Evolutionary conservation across 306 rosid species (phyloP), one percentile per base, ranked within the genome.

Genomic region (Dryas drummondii): DNA sequence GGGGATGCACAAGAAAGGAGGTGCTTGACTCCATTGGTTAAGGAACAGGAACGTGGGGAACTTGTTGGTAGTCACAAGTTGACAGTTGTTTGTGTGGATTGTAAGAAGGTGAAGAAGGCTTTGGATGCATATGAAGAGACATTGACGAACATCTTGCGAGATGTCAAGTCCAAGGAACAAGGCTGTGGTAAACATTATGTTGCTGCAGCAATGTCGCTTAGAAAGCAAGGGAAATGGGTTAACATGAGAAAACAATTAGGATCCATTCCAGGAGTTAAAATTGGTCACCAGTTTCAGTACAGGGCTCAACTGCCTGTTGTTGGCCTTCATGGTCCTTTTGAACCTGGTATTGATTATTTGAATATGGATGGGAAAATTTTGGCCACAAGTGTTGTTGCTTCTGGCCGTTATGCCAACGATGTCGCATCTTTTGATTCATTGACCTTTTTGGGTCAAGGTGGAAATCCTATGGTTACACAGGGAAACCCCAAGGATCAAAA

Each of bases 311-410:
- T 88, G 46, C 2, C 13, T 47, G 48, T 84, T 0, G 37, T 82
- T 50, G 92, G 92, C 15, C 92, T 88, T 54, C 92, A 88, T 56
- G 54, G 42, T 4, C 81, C 58, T 3, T 52, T 37, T 56, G 1
- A 0, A 0, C 2, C 7, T 14, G 90, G 92, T 3, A 86, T 88
- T 77, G 90, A 86, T 80, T 86, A 42, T 68, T 45, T 75, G 68
- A 52, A 52, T n/a, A 61, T 46, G 45, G 78, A 72, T 7, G 49
- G 44, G 4, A 8, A 13, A 37, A 40, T 22, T 0, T 41, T 81
- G 52, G 92, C 88, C 14, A 86, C 87, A 1, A 83, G 90, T 78
- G 57, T 88, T 44, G 86, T 88, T 1, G 82, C 27, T 1, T 64
- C 88, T 1, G 19, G 27, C 4, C 79, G 79, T 5, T 82, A 88